phyloP scores from a whole-genome alignment of 805 yeast genomes.

The Candida andamanensis region DNA sequence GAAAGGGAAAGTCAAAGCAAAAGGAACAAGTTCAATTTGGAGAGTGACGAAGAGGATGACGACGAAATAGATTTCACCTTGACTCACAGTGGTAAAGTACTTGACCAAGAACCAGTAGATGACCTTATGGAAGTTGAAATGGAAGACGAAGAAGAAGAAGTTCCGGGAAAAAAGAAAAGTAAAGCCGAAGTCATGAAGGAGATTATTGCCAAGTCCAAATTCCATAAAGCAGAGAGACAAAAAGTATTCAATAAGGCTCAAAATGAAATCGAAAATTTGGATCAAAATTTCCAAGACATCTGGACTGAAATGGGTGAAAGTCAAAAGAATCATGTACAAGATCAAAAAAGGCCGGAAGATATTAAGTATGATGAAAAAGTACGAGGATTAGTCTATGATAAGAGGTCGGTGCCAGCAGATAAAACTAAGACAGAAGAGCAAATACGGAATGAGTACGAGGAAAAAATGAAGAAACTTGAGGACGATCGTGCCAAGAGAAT shows the following conservation, averaged over 20 bases:
- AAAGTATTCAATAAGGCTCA: slow-evolving; percentile 54
- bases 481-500: slow-evolving; percentile 66
- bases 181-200: slow-evolving; percentile 86
- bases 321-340: slow-evolving; percentile 16
- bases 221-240: slow-evolving; percentile 72
- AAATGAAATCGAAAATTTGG: slow-evolving; percentile 60
- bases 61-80: slow-evolving; percentile 45
- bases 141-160: slow-evolving; percentile 39
- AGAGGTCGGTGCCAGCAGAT: slow-evolving; percentile 76
- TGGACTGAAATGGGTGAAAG: slow-evolving; percentile 45
- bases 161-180: slow-evolving; percentile 50
- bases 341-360: slow-evolving; percentile 35
- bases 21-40: slow-evolving; percentile 46
- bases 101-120: slow-evolving; percentile 42
- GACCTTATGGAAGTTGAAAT: slow-evolving; percentile 28
- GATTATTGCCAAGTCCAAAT: slow-evolving; percentile 76
- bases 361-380: slow-evolving; percentile 62
- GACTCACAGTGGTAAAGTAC: slow-evolving; percentile 75
- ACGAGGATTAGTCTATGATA: slow-evolving; percentile 61
- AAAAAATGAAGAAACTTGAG: slow-evolving; percentile 58
- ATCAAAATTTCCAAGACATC: slow-evolving; percentile 68
- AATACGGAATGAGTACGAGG: slow-evolving; percentile 52
- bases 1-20: slow-evolving; percentile 69
- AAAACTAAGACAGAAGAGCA: slow-evolving; percentile 79
- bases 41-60: slow-evolving; percentile 56